A percentile compares a stretch with the other conserved stretches of the same genome.
Conservation (phyloP, 176 grass and related monocot genomes). For the Musa beccarii region DNA sequence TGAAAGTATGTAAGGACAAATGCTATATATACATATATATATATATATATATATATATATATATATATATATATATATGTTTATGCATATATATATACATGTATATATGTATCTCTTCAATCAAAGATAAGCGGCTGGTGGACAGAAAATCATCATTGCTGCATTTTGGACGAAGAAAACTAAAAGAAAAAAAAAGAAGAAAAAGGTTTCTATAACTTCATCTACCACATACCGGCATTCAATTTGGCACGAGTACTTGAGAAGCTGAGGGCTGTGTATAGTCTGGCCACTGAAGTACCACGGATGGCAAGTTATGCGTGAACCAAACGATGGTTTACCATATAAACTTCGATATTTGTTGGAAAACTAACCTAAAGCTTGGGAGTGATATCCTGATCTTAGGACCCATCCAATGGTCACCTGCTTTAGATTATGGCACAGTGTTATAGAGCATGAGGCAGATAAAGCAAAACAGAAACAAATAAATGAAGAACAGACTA, state of each 20-base stretch:
- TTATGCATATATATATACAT: too few species aligned
- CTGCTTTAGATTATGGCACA: conserved; percentile 18
- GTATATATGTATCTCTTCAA: too few species aligned
- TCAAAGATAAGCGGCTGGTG: too few species aligned
- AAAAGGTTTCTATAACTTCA: background rate
- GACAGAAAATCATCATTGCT: too few species aligned
- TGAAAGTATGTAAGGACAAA: too few species aligned
- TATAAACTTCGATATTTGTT: background rate
- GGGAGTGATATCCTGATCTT: conserved; percentile 92
- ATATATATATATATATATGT: too few species aligned
- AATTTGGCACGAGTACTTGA: conserved; percentile 83
- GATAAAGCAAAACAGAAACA: too few species aligned
- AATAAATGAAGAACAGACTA: too few species aligned
- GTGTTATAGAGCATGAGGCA: too few species aligned
- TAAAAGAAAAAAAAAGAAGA: background rate
- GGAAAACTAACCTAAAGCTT: conserved; percentile 74
- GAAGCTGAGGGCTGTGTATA: conserved; percentile 60
- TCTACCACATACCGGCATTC: conserved; percentile 53
- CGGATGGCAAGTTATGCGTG: conserved; percentile 7
- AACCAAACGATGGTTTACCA: background rate
- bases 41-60: too few species aligned
- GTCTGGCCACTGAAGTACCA: conserved; percentile 69
- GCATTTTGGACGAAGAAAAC: background rate
- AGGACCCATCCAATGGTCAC: conserved; percentile 49
- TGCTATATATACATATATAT: too few species aligned